A percentile compares a stretch with the other conserved stretches of the same genome.
phyloP scores from a whole-genome alignment of 139 green algal genomes.

The Cymbomonas tetramitiformis region DNA sequence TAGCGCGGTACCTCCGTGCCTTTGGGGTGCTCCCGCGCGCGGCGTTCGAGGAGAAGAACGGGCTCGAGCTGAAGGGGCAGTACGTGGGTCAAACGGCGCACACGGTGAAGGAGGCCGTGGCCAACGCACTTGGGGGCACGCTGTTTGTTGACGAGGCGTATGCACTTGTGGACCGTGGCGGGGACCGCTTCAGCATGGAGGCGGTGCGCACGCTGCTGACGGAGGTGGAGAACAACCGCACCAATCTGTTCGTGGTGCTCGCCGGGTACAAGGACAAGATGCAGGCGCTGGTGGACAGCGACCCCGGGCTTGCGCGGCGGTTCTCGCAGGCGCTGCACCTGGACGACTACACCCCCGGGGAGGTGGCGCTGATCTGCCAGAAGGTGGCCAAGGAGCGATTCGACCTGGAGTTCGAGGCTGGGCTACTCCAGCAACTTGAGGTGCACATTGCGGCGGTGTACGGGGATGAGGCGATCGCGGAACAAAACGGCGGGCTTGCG shows the following conservation, averaged over 20 bases:
- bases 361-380: background rate
- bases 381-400: background rate
- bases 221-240: too few relatives aligned
- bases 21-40: background rate
- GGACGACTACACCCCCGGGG: background rate
- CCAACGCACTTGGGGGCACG: background rate
- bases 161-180: background rate
- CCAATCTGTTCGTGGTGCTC: background rate
- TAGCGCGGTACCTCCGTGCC: background rate
- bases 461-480: background rate
- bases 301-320: background rate
- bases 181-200: background rate
- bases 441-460: background rate
- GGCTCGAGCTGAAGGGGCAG: background rate
- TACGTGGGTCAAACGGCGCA: background rate
- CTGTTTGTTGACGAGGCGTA: background rate
- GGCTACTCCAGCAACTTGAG: background rate
- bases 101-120: background rate
- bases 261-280: background rate
- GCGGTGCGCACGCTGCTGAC: too few relatives aligned
- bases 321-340: background rate
- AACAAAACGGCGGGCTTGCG: background rate
- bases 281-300: background rate
- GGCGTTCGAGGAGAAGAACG: background rate
- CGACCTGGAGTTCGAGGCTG: background rate